Evolutionary conservation across 352 stramenopile genomes (phyloP).

Genomic region (Globisporangium solare): DNA sequence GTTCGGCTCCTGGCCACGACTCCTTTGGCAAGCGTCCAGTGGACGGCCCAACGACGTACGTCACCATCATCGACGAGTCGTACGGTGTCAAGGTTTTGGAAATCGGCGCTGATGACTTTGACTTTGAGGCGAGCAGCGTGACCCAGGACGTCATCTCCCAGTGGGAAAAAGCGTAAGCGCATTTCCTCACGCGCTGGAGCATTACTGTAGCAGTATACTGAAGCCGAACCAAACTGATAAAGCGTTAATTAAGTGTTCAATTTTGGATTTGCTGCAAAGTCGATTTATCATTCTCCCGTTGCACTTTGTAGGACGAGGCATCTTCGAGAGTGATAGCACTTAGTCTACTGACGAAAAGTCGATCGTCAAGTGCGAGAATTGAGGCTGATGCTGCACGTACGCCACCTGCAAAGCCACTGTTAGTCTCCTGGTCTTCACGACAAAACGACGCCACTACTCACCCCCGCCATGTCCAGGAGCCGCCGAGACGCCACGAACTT

Average conservation of each 20-base stretch:
- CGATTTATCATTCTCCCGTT: not conserved
- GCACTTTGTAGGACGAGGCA: not conserved
- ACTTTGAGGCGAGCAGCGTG: constrained; percentile 46
- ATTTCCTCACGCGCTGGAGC: not conserved
- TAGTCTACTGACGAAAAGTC: constrained; percentile 53
- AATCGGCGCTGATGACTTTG: constrained; percentile 57
- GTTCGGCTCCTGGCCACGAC: constrained; percentile 54
- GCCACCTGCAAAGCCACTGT: constrained; percentile 23
- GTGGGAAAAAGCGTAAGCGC: constrained; percentile 41
- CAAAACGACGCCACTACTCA: no score
- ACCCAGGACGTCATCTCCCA: constrained; percentile 47
- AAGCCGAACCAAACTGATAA: not conserved
- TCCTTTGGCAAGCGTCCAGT: constrained; percentile 47
- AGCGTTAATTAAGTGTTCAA: constrained; percentile 1
- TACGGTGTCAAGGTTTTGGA: constrained; percentile 65
- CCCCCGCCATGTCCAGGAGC: constrained; percentile 85
- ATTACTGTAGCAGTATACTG: not conserved
- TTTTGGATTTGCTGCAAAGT: not conserved
- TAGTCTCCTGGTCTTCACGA: no score
- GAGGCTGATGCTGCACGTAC: constrained; percentile 57
- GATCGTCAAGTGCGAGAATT: constrained; percentile 56
- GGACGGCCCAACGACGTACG: constrained; percentile 44
- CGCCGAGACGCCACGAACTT: constrained; percentile 84
- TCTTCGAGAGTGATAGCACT: not conserved
- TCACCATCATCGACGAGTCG: constrained; percentile 68